Evolutionary conservation across 2,329 filamentous ascomycete genomes (phyloP).

Genomic region (Fusarium bulbicola): DNA sequence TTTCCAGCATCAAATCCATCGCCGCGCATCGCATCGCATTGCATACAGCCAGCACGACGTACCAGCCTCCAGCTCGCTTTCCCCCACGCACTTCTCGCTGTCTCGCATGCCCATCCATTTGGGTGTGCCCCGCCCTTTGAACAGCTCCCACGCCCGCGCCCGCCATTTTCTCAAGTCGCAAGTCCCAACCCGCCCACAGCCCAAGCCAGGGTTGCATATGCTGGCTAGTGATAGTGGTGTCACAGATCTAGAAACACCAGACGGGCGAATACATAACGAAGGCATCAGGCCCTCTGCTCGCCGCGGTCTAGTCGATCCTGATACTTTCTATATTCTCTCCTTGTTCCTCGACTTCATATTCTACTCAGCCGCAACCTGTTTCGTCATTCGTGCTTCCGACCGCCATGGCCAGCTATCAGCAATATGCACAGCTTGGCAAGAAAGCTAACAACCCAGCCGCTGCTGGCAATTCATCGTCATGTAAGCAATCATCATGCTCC

Average conservation of each 20-base stretch:
- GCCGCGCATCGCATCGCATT: background rate
- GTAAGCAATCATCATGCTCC: constrained; percentile 26
- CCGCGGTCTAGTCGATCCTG: background rate
- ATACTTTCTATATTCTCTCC: background rate
- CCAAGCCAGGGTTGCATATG: constrained; percentile 23
- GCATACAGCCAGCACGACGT: background rate
- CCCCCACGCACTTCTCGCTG: constrained; percentile 7
- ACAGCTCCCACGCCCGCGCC: constrained; percentile 19
- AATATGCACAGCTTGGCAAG: constrained; percentile 42
- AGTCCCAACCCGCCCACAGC: constrained; percentile 4
- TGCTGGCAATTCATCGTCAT: constrained; percentile 24
- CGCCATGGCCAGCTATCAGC: constrained; percentile 43
- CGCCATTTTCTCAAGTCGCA: background rate
- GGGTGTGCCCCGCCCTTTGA: constrained; percentile 10
- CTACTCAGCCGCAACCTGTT: constrained; percentile 7
- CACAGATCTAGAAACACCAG: constrained; percentile 17
- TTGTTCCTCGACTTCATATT: background rate
- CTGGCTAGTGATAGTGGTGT: constrained; percentile 32
- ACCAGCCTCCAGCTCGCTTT: constrained; percentile 15
- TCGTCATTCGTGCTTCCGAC: constrained; percentile 1
- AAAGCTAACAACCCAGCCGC: constrained; percentile 37
- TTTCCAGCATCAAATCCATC: background rate
- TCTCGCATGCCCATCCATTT: constrained; percentile 4
- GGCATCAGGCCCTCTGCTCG: background rate
- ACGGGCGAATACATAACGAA: constrained; percentile 34